A percentile compares a stretch with the other conserved stretches of the same genome.
phyloP scores from a whole-genome alignment of 129 eudicot genomes.

The Sambucus nigra region DNA sequence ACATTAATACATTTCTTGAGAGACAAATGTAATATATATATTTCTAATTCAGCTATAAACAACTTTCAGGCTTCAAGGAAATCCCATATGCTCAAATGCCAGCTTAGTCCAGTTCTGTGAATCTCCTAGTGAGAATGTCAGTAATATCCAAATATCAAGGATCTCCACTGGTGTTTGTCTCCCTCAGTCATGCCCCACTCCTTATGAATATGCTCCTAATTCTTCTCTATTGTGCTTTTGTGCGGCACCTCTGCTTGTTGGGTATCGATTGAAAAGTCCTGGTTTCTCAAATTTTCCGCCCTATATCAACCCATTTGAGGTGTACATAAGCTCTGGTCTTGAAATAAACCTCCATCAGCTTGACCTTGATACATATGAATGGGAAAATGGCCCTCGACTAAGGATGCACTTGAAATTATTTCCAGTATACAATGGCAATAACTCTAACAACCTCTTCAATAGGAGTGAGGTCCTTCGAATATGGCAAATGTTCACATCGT shows the following conservation, averaged over 20 bases:
- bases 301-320: slow-evolving; percentile 38
- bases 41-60: slow-evolving; percentile 2
- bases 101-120: slow-evolving; percentile 32
- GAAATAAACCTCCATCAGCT: slow-evolving; percentile 41
- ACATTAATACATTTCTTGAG: background rate
- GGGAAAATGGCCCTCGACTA: slow-evolving; percentile 71
- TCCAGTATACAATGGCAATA: slow-evolving; percentile 28
- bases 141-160: slow-evolving; percentile 22
- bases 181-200: slow-evolving; percentile 40
- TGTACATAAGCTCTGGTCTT: slow-evolving; percentile 50
- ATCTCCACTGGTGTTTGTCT: slow-evolving; percentile 29
- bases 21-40: background rate
- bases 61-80: slow-evolving; percentile 65
- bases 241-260: slow-evolving; percentile 58
- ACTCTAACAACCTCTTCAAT: slow-evolving; percentile 28
- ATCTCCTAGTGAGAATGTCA: slow-evolving; percentile 20
- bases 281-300: slow-evolving; percentile 46
- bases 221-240: slow-evolving; percentile 58
- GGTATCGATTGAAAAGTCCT: slow-evolving; percentile 74
- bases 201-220: slow-evolving; percentile 54
- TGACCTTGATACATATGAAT: slow-evolving; percentile 31
- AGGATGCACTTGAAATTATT: slow-evolving; percentile 49
- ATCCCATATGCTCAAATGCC: slow-evolving; percentile 53
- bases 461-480: slow-evolving; percentile 51
- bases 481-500: slow-evolving; percentile 50